These are phyloP conservation scores for Hygrophorus russula DNA, from an alignment of 768 basidiomycete species.

Conservation along the genomic window DNA sequence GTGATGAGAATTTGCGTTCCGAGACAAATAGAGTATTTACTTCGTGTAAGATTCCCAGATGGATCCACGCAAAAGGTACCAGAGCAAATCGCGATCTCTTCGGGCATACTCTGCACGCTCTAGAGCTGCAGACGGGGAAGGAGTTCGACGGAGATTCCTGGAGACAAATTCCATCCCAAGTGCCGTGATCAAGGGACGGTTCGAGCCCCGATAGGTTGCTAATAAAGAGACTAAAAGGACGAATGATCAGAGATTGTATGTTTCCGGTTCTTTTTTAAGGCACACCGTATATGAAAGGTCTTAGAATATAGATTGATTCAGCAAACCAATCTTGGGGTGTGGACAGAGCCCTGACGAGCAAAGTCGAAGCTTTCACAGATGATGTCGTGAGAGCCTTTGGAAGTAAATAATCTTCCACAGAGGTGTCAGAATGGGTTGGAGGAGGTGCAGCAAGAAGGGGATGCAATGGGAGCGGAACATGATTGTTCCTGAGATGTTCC, in stretches of 20 bases:
- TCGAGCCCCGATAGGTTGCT: constrained; percentile 36
- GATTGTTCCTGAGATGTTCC: constrained; percentile 76
- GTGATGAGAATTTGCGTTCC: constrained; percentile 1
- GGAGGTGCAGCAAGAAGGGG: constrained; percentile 44
- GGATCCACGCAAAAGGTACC: constrained; percentile 79
- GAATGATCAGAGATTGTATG: constrained; percentile 6
- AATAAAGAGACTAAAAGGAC: constrained; percentile 26
- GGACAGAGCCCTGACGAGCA: constrained; percentile 49
- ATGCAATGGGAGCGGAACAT: constrained; percentile 52
- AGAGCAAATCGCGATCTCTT: constrained; percentile 71
- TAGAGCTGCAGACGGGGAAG: constrained; percentile 47
- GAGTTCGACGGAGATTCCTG: constrained; percentile 59
- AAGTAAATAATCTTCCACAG: constrained; percentile 74
- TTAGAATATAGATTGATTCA: constrained; percentile 58
- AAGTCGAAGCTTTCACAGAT: constrained; percentile 59
- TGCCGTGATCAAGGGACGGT: constrained; percentile 52
- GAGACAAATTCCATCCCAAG: constrained; percentile 65
- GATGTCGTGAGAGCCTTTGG: constrained; percentile 68
- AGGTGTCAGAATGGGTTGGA: constrained; percentile 37
- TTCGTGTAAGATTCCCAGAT: constrained; percentile 76
- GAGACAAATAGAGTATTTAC: constrained; percentile 24
- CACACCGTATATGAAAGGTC: constrained; percentile 72
- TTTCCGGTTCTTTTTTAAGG: constrained; percentile 2
- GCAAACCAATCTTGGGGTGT: constrained; percentile 65
- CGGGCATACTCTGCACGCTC: constrained; percentile 74